Evolutionary conservation across 345 rosid genomes (phyloP).

Genomic region (Boechera stricta): DNA sequence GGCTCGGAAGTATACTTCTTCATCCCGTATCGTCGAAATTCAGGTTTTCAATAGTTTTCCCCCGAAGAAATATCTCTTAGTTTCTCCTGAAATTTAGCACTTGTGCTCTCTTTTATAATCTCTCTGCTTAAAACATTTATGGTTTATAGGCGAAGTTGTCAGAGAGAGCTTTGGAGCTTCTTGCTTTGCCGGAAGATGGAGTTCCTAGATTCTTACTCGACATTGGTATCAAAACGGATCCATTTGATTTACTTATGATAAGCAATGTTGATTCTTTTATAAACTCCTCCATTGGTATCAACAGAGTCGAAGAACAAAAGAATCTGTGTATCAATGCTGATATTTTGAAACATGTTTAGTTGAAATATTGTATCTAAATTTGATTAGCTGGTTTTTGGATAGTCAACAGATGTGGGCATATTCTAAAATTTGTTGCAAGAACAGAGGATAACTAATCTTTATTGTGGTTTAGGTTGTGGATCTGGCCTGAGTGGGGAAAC

Average conservation of each 20-base stretch:
- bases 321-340: background rate
- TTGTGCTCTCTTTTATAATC: background rate
- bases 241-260: slow-evolving; percentile 23
- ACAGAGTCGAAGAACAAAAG: background rate
- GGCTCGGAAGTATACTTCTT: slow-evolving; percentile 92
- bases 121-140: background rate
- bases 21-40: slow-evolving; percentile 91
- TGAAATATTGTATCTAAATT: background rate
- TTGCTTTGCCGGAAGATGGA: slow-evolving; percentile 83
- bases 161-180: slow-evolving; percentile 96
- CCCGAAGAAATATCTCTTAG: background rate
- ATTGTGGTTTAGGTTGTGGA: slow-evolving; percentile 71
- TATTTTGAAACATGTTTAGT: background rate
- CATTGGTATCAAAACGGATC: slow-evolving; percentile 54
- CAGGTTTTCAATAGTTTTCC: slow-evolving; percentile 55
- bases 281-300: background rate
- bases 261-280: background rate
- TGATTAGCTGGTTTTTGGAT: background rate
- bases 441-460: background rate
- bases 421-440: background rate
- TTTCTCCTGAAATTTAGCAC: background rate
- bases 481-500: slow-evolving; percentile 97
- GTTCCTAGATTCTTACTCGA: slow-evolving; percentile 85
- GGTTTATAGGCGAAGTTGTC: slow-evolving; percentile 67
- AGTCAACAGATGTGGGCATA: background rate